phyloP scores from a whole-genome alignment of 129 eudicot species.

The Deinandra increscens region DNA sequence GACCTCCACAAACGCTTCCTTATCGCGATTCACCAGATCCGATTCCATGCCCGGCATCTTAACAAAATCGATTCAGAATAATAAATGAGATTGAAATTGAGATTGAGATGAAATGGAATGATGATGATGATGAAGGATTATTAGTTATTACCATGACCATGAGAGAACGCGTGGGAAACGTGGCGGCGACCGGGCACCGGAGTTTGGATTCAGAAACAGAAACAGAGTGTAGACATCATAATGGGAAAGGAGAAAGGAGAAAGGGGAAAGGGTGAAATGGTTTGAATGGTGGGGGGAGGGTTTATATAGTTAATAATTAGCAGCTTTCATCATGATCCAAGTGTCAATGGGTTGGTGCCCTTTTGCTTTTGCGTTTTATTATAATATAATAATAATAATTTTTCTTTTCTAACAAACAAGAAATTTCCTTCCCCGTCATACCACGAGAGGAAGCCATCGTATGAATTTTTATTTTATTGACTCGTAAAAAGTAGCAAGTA shows the following conservation, averaged over 20 bases:
- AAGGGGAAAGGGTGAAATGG: background rate
- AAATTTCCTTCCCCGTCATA: too few relatives aligned
- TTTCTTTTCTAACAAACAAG: too few relatives aligned
- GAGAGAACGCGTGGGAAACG: slow-evolving; percentile 21
- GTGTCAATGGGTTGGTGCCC: slow-evolving; percentile 25
- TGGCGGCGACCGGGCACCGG: slow-evolving; percentile 11
- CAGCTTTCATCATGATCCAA: slow-evolving; percentile 1
- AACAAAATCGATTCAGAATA: background rate
- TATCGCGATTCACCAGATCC: slow-evolving; percentile 32
- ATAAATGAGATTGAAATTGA: background rate
- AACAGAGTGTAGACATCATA: background rate
- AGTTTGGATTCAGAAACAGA: background rate
- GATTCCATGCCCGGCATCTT: slow-evolving; percentile 45
- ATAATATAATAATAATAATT: too few relatives aligned
- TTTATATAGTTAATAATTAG: background rate
- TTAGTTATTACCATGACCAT: too few relatives aligned
- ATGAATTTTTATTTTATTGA: too few relatives aligned
- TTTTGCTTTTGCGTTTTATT: too few relatives aligned
- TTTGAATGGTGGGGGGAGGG: slow-evolving; percentile 3
- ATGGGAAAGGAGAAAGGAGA: too few relatives aligned
- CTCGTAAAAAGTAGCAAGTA: too few relatives aligned
- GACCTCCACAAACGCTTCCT: slow-evolving; percentile 52
- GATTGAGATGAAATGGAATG: background rate
- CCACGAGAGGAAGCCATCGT: too few relatives aligned
- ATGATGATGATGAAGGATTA: too few relatives aligned